These are phyloP conservation scores for Beta lomatogona DNA, from an alignment of 179 eudicot species.

Conservation along the genomic window DNA sequence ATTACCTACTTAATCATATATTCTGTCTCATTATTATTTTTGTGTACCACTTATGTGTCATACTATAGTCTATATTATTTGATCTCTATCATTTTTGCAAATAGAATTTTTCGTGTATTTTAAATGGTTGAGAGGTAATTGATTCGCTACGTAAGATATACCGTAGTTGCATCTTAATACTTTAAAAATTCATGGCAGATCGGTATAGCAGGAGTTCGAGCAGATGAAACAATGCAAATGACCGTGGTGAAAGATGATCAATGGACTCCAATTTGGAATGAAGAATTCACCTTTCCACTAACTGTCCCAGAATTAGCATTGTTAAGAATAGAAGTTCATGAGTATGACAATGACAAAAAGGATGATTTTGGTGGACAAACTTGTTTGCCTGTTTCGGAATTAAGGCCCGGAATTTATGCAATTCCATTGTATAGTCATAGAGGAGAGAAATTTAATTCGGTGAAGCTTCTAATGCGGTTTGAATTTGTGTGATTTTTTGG, in stretches of 20 bases:
- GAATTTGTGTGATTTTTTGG: constrained; percentile 20
- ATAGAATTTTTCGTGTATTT: no score
- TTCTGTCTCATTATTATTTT: no score
- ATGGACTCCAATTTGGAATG: constrained; percentile 41
- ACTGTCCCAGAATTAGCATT: constrained; percentile 40
- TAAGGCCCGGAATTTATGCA: constrained; percentile 33
- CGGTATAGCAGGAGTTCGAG: constrained; percentile 38
- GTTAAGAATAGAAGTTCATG: constrained; percentile 37
- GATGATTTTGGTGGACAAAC: constrained; percentile 44
- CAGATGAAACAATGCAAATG: constrained; percentile 34
- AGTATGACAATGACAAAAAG: constrained; percentile 34
- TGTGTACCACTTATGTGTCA: no score
- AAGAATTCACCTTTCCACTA: constrained; percentile 36
- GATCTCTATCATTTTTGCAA: no score
- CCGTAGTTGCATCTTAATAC: neutral
- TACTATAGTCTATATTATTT: no score
- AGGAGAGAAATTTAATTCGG: constrained; percentile 34
- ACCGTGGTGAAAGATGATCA: constrained; percentile 35
- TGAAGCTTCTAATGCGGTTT: constrained; percentile 35
- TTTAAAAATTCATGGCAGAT: constrained; percentile 17
- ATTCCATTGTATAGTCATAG: constrained; percentile 32
- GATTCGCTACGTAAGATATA: neutral
- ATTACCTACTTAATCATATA: no score
- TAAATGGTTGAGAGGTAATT: neutral
- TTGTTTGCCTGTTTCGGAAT: constrained; percentile 37